Conservation (phyloP, 2,329 filamentous ascomycete species). For the Fonsecaea nubica region DNA sequence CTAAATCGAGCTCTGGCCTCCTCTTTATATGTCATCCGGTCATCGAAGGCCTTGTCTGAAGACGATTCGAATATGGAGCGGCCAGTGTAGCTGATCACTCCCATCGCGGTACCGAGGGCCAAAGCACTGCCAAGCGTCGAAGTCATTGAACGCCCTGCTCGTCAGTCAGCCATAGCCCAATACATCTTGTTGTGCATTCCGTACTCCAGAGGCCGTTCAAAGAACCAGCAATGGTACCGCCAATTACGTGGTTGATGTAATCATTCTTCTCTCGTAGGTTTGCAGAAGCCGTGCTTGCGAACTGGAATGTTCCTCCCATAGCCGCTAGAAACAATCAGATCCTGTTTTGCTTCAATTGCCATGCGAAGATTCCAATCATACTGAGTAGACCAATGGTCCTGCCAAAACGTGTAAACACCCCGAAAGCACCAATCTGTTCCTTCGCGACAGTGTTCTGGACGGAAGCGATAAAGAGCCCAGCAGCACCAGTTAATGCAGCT, state of each 20-base stretch:
- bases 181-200: slow-evolving; percentile 15
- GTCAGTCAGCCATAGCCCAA: slow-evolving; percentile 31
- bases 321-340: slow-evolving; percentile 60
- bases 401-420: slow-evolving; percentile 80
- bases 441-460: slow-evolving; percentile 86
- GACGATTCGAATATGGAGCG: slow-evolving; percentile 63
- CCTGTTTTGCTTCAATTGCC: slow-evolving; percentile 11
- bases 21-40: slow-evolving; percentile 77
- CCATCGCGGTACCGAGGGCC: slow-evolving; percentile 63
- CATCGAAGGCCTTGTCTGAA: slow-evolving; percentile 59
- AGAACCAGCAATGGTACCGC: slow-evolving; percentile 76
- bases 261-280: slow-evolving; percentile 89
- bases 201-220: slow-evolving; percentile 75
- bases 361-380: slow-evolving; percentile 49
- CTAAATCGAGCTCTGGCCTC: slow-evolving; percentile 74
- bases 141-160: slow-evolving; percentile 69
- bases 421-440: slow-evolving; percentile 79
- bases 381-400: slow-evolving; percentile 73
- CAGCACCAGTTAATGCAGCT: slow-evolving; percentile 67
- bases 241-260: slow-evolving; percentile 73
- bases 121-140: slow-evolving; percentile 72
- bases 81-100: slow-evolving; percentile 72
- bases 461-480: slow-evolving; percentile 75
- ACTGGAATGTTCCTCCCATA: slow-evolving; percentile 77
- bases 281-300: slow-evolving; percentile 75